These are phyloP conservation scores for Phaffomyces antillensis DNA, from an alignment of 805 yeast genomes.

Conservation along the genomic window DNA sequence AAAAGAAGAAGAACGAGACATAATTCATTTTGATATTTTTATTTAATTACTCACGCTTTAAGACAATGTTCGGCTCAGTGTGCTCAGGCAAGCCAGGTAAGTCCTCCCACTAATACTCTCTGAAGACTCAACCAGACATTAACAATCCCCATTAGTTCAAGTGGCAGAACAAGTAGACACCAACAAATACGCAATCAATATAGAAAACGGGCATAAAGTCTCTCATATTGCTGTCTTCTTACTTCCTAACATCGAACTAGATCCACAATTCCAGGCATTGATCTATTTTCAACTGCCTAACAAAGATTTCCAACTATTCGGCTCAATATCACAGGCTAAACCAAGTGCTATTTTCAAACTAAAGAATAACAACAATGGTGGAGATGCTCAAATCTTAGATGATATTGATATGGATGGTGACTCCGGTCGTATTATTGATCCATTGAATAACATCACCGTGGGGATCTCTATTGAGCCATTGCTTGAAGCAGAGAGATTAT, in stretches of 20 bases:
- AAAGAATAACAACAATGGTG: conserved; percentile 40
- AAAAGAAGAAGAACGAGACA: background rate
- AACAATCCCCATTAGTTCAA: conserved; percentile 20
- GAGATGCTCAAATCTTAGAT: conserved; percentile 33
- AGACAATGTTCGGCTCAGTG: conserved; percentile 64
- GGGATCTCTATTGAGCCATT: conserved; percentile 92
- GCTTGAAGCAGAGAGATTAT: conserved; percentile 51
- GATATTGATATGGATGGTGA: conserved; percentile 51
- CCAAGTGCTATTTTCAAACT: conserved; percentile 91
- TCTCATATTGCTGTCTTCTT: conserved; percentile 81
- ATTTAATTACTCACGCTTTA: background rate
- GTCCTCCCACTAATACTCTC: conserved; percentile 6
- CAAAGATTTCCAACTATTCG: conserved; percentile 56
- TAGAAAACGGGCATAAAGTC: conserved; percentile 55
- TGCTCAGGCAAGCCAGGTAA: conserved; percentile 64
- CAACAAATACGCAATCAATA: conserved; percentile 56
- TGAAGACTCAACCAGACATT: background rate
- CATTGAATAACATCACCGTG: conserved; percentile 35
- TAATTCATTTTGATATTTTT: background rate
- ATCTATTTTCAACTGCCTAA: conserved; percentile 72
- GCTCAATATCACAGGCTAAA: conserved; percentile 54
- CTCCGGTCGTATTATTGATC: conserved; percentile 17
- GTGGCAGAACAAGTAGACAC: conserved; percentile 61
- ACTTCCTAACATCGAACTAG: conserved; percentile 73
- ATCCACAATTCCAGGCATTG: conserved; percentile 68